Evolutionary conservation across 345 rosid species (phyloP), one percentile per base, ranked within the genome.

Genomic region (Diplotaxis tenuifolia): DNA sequence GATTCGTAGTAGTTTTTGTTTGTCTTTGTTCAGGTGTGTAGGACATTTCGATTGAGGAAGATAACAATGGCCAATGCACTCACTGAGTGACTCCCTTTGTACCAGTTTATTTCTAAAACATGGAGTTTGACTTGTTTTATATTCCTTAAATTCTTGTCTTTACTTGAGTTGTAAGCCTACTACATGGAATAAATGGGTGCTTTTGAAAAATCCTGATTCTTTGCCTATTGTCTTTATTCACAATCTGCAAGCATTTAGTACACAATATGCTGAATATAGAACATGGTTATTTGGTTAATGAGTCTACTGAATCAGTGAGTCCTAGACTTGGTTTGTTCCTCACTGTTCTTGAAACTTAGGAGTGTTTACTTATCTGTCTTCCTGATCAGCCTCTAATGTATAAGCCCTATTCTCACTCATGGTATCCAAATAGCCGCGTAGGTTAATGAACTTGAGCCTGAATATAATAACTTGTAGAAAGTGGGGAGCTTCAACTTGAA

Each of bases 11-110:
- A 19, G 56, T 25, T 71, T 47, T 53, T 47, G 53, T 67, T 49
- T 72, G 27, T 62, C 28, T 55, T 45, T 73, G 29, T 45, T 42
- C 56, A 78, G 74, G 81, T 67, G 58, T 78, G n/a, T 63, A 25
- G 34, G 50, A 16, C 20, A 9, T 67, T 62, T 72, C 59, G 25
- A 14, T 52, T 61, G 56, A 19, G 47, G 75, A 55, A 36, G 74
- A 62, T 54, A 8, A 31, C 53, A 60, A 60, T 50, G 63, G 40
- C 32, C 29, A 62, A 6, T 34, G 73, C 7, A 0, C 18, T 11
- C 38, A 61, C 61, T 1, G 68, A 32, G 62, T 50, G 4, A 25
- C 11, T 70, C 18, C 16, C 8, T 45, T 15, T 70, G 9, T 58
- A 19, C 29, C 45, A 63, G 5, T 38, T 67, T 58, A 29, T 58